phyloP scores from a whole-genome alignment of 176 grass and related monocot genomes.

The Bonia amplexicaulis region DNA sequence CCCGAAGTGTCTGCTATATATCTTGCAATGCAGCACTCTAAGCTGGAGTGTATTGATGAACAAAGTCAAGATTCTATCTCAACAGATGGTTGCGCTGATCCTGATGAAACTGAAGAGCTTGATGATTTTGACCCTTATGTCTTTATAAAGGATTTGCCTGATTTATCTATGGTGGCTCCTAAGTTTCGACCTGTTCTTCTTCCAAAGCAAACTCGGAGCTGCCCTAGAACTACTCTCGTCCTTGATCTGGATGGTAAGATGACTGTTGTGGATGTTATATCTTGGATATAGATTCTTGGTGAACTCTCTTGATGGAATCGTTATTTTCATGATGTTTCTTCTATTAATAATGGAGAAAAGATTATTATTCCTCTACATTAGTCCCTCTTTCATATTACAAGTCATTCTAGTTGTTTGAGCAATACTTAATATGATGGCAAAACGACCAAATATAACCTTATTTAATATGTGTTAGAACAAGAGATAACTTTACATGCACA shows the following conservation, averaged over 20 bases:
- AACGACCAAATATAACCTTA: background rate
- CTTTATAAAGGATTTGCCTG: slow-evolving; percentile 81
- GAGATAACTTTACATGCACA: background rate
- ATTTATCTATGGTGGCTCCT: slow-evolving; percentile 79
- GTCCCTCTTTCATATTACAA: background rate
- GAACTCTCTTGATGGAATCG: background rate
- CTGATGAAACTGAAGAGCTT: slow-evolving; percentile 54
- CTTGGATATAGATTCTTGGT: background rate
- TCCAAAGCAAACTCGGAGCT: slow-evolving; percentile 95
- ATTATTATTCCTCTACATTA: background rate
- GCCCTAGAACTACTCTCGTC: slow-evolving; percentile 75
- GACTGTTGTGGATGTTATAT: background rate
- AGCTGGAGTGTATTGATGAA: slow-evolving; percentile 79
- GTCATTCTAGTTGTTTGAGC: background rate
- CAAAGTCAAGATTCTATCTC: slow-evolving; percentile 73
- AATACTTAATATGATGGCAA: background rate
- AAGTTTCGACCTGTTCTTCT: slow-evolving; percentile 83
- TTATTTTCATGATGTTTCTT: background rate
- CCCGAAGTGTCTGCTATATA: slow-evolving; percentile 71
- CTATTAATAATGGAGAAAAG: background rate
- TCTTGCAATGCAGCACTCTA: slow-evolving; percentile 76
- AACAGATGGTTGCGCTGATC: slow-evolving; percentile 49
- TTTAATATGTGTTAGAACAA: background rate
- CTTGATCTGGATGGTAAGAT: slow-evolving; percentile 91
- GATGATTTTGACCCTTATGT: slow-evolving; percentile 81